Conservation (phyloP, 1,284 basidiomycete species). For the Cutaneotrichosporon dermatis region DNA sequence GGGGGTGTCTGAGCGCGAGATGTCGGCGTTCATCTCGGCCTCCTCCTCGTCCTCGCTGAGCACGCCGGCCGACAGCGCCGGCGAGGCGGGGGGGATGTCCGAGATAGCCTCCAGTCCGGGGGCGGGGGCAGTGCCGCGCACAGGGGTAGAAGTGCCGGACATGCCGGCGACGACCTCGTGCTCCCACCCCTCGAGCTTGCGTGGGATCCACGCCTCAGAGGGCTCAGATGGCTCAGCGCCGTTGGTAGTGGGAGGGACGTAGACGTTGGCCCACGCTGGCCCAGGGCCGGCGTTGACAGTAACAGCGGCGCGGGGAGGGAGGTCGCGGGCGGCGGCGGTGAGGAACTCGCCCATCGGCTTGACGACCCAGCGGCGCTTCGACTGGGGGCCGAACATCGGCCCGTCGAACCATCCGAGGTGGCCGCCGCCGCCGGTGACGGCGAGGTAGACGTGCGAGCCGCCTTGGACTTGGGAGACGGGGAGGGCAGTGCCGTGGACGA, state of each 20-base stretch:
- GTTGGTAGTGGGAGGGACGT: too few species aligned
- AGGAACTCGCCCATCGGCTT: constrained; percentile 44
- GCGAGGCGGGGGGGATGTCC: not conserved
- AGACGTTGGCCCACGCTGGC: not conserved
- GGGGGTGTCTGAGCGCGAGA: not conserved
- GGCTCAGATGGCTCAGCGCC: too few species aligned
- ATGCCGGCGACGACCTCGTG: not conserved
- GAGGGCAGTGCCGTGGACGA: constrained; percentile 57
- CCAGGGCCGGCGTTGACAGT: not conserved
- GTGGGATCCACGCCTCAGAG: not conserved
- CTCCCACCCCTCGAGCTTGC: constrained; percentile 1
- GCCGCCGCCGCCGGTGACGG: constrained; percentile 73
- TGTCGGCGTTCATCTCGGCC: constrained; percentile 1
- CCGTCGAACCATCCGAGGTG: constrained; percentile 92
- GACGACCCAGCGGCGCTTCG: constrained; percentile 42
- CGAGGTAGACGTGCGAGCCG: constrained; percentile 65
- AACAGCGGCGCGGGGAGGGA: constrained; percentile 2
- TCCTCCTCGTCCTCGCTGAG: constrained; percentile 1
- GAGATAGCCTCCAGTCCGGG: too few species aligned
- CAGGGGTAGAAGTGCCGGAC: too few species aligned
- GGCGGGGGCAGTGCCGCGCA: too few species aligned
- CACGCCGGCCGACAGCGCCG: not conserved
- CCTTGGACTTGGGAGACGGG: constrained; percentile 57
- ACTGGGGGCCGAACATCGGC: constrained; percentile 19
- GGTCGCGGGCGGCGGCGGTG: constrained; percentile 24